phyloP scores from a whole-genome alignment of 2,329 filamentous ascomycete genomes.

The Aureobasidium sp. region DNA sequence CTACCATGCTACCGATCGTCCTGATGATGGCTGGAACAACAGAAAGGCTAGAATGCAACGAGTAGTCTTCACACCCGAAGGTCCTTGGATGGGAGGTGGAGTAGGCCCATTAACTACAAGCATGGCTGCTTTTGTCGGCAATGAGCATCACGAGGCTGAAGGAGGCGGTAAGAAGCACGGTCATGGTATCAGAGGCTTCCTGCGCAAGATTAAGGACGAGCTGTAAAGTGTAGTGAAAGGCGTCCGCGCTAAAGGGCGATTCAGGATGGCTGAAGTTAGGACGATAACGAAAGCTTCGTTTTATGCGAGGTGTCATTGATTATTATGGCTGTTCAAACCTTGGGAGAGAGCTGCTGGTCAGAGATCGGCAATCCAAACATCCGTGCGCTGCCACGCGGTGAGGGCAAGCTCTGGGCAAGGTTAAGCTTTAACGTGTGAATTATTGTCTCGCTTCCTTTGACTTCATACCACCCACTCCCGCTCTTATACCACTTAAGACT shows the following conservation, averaged over 20 bases:
- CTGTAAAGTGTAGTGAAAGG: neutral
- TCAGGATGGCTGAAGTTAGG: neutral
- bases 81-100: slow-evolving; percentile 34
- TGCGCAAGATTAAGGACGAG: slow-evolving; percentile 14
- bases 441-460: neutral
- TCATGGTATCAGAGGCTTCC: slow-evolving; percentile 9
- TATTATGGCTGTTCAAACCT: neutral
- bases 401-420: neutral
- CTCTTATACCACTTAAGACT: neutral
- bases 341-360: neutral
- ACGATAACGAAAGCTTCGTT: neutral
- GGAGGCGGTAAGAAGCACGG: slow-evolving; percentile 6
- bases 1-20: slow-evolving; percentile 38
- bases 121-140: neutral
- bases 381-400: neutral
- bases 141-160: neutral
- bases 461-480: neutral
- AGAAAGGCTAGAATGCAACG: slow-evolving; percentile 37
- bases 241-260: neutral
- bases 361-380: neutral
- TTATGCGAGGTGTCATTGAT: neutral
- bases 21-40: slow-evolving; percentile 36
- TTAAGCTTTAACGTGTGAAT: neutral
- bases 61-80: slow-evolving; percentile 26
- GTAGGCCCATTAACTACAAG: slow-evolving; percentile 27